Percentiles rank a stretch among this genome's conserved stretches.
These are phyloP conservation scores for Cucurbitaria berberidis DNA, from an alignment of 2,329 filamentous ascomycete species.

Conservation along the genomic window DNA sequence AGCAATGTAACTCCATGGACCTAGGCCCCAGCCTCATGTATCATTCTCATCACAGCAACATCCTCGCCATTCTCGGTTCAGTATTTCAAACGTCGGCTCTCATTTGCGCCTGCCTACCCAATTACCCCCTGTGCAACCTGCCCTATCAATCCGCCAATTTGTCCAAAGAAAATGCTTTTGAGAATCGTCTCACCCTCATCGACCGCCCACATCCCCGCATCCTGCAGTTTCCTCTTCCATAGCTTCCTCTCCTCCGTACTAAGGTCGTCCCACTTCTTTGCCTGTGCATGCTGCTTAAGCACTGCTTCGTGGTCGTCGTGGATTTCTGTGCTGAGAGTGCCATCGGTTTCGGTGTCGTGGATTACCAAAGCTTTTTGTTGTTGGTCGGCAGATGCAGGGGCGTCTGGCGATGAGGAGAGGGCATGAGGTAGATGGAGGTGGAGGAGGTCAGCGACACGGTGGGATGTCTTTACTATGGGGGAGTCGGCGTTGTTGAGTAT, in stretches of 20 bases:
- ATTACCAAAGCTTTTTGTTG: slow-evolving; percentile 52
- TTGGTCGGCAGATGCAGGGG: neutral
- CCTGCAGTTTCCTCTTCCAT: slow-evolving; percentile 73
- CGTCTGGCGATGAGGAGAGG: slow-evolving; percentile 6
- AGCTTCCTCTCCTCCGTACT: slow-evolving; percentile 64
- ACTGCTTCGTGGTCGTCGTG: slow-evolving; percentile 42
- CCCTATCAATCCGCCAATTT: slow-evolving; percentile 67
- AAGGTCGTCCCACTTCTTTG: slow-evolving; percentile 75
- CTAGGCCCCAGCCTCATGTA: slow-evolving; percentile 1
- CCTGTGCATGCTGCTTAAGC: slow-evolving; percentile 51
- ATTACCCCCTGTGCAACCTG: slow-evolving; percentile 44
- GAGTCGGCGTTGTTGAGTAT: slow-evolving; percentile 34
- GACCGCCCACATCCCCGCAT: slow-evolving; percentile 80
- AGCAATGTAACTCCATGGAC: neutral
- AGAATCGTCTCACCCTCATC: slow-evolving; percentile 78
- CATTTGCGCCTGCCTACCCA: slow-evolving; percentile 19
- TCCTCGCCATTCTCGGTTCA: neutral
- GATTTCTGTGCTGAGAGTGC: slow-evolving; percentile 51
- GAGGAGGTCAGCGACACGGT: slow-evolving; percentile 44
- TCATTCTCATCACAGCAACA: neutral
- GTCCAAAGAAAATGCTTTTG: slow-evolving; percentile 77
- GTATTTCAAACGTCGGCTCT: neutral
- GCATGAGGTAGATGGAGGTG: slow-evolving; percentile 31
- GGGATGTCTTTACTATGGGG: slow-evolving; percentile 31
- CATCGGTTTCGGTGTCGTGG: slow-evolving; percentile 44